Evolutionary conservation across 192 early-diverging fungal species (phyloP), one percentile per base, ranked within the genome.

Genomic region (Coemansia erecta): DNA sequence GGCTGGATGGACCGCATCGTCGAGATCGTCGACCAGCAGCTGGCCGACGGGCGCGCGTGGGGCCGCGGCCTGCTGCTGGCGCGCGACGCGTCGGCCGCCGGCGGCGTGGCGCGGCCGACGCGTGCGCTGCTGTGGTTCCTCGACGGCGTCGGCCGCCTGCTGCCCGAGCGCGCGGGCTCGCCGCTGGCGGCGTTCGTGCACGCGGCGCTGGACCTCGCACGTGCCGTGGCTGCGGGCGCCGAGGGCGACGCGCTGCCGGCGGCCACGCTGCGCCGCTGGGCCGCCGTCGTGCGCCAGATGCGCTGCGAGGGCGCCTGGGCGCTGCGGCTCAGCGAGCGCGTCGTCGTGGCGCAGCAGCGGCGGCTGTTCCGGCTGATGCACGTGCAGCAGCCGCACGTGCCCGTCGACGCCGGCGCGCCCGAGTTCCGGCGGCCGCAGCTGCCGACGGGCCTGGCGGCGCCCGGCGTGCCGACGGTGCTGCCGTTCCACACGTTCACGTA

Each of bases 401-500:
- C 8, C 60, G 23, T 39, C 61, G 53, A 19, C 17, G 0, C 46
- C 40, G n/a, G 58, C 2, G 55, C 17, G n/a, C 40, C 56, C 40
- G 41, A 52, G 48, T 83, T 78, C 33, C 59, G 41, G 60, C 81
- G 86, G 8, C 84, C 84, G 5, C 28, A 35, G 45, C 63, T 87
- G 43, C 84, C 84, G 12, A 43, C 77, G 4, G 61, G 58, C n/a
- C 64, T 86, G 58, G 55, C 79, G 0, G 82, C 86, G 23, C 86
- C 86, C 14, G 70, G 77, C 1, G 86, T 93, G 9, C 92, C 92
- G 0, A 95, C 92, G 0, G 92, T 97, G 17, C 74, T 94, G 18
- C 94, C 94, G 14, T 97, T 95, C 80, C 93, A 95, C 71, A 94
- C 93, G 0, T 97, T 97, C 64, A 95, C 92, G 8, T 95, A 95